A percentile compares a stretch with the other conserved stretches of the same genome.
phyloP scores from a whole-genome alignment of 2,329 filamentous ascomycete genomes.

The Fusarium sp. region DNA sequence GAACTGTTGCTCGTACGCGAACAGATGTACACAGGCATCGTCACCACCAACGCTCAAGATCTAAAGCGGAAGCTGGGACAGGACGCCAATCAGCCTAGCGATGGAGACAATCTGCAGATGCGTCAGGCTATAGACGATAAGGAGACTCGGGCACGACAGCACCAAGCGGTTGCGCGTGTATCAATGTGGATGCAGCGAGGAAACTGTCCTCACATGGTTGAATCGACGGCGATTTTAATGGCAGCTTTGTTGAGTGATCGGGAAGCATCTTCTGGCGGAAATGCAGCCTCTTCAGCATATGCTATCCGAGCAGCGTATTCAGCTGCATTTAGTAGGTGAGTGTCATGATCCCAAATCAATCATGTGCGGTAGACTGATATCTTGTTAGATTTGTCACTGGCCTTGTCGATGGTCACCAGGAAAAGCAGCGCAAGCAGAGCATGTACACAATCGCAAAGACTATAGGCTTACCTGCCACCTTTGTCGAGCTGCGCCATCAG shows the following conservation, averaged over 20 bases:
- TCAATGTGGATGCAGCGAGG: slow-evolving; percentile 79
- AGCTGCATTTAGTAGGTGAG: slow-evolving; percentile 78
- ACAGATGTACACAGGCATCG: slow-evolving; percentile 66
- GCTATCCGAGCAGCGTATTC: slow-evolving; percentile 77
- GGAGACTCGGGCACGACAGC: slow-evolving; percentile 50
- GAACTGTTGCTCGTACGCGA: slow-evolving; percentile 75
- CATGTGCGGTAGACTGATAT: not conserved
- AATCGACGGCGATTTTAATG: slow-evolving; percentile 79
- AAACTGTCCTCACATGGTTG: slow-evolving; percentile 81
- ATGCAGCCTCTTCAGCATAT: slow-evolving; percentile 63
- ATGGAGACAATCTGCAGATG: not conserved
- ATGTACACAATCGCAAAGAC: slow-evolving; percentile 79
- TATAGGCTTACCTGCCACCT: slow-evolving; percentile 77
- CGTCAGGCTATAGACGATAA: slow-evolving; percentile 14
- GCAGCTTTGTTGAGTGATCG: slow-evolving; percentile 76
- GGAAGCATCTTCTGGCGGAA: slow-evolving; percentile 47
- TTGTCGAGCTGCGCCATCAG: slow-evolving; percentile 90
- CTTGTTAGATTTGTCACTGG: slow-evolving; percentile 79
- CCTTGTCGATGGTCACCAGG: slow-evolving; percentile 78
- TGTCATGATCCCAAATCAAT: slow-evolving; percentile 29
- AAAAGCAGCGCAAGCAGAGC: slow-evolving; percentile 73
- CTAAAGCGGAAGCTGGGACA: slow-evolving; percentile 1
- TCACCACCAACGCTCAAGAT: slow-evolving; percentile 9
- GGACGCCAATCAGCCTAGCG: not conserved
- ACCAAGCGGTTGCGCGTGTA: slow-evolving; percentile 67